A percentile compares a stretch with the other conserved stretches of the same genome.
These are phyloP conservation scores for Albatrellus ellisii DNA, from an alignment of 768 basidiomycete species.

Conservation along the genomic window DNA sequence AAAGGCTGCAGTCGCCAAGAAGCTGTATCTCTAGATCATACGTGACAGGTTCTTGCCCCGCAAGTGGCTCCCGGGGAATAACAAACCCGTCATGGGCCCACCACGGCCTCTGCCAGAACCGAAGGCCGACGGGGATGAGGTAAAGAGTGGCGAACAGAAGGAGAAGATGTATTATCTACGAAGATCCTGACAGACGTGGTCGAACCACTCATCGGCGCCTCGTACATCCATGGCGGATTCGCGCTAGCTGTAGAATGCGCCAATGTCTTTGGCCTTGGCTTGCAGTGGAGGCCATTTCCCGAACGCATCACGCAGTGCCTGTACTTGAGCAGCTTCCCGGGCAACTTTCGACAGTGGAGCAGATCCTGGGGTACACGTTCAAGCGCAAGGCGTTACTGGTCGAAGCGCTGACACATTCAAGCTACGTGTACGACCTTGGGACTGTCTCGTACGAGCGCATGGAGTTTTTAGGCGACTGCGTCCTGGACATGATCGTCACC, in stretches of 20 bases:
- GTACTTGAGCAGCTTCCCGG: slow-evolving; percentile 30
- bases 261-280: slow-evolving; percentile 44
- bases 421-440: slow-evolving; percentile 43
- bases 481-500: slow-evolving; percentile 65
- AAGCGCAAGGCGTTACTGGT: slow-evolving; percentile 46
- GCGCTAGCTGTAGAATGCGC: slow-evolving; percentile 45
- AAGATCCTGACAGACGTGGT: slow-evolving; percentile 81
- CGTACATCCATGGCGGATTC: slow-evolving; percentile 56
- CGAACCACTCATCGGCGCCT: slow-evolving; percentile 73
- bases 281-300: slow-evolving; percentile 42
- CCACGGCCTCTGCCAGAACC: neutral
- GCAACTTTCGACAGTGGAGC: slow-evolving; percentile 43
- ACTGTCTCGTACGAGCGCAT: slow-evolving; percentile 67
- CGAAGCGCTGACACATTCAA: slow-evolving; percentile 64
- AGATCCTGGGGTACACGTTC: slow-evolving; percentile 59
- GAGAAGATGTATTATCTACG: slow-evolving; percentile 38
- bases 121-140: too few species aligned
- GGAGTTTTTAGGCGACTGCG: slow-evolving; percentile 67
- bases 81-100: too few species aligned
- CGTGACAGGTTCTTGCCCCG: slow-evolving; percentile 31
- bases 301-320: slow-evolving; percentile 28
- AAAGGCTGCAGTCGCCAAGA: slow-evolving; percentile 39
- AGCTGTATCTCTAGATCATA: slow-evolving; percentile 58
- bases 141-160: slow-evolving; percentile 13
- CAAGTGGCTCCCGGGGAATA: slow-evolving; percentile 28